Evolutionary conservation across 176 grass and related monocot species (phyloP), one percentile per base, ranked within the genome.

Genomic region (Musa itinerans): DNA sequence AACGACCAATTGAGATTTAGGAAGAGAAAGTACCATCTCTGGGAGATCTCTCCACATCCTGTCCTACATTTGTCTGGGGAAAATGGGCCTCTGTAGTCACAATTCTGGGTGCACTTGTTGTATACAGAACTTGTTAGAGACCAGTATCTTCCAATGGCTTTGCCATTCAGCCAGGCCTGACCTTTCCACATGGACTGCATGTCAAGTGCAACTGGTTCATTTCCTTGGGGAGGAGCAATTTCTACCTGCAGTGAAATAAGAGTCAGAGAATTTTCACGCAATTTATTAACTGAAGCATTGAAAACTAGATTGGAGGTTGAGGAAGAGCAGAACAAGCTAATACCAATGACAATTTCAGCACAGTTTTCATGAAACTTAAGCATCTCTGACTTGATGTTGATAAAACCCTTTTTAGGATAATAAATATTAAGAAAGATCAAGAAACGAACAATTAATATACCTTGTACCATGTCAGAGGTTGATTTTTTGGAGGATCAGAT

Each of bases 381-480:
- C 34, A 43, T 43, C 34, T 43, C 34, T 0, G 34, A 6, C 34
- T 5, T 6, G 4, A 43, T 43, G 34, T 43, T 43, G 34, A 34
- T 29, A 34, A 34, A 34, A 34, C 3, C 29, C 29, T 0, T 34
- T 43, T 5, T 43, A 43, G 34, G 34, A 43, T 43, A 43, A 6
- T 43, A 43, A 43, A 43, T 43, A 5, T 43, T 43, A 43, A 5
- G 34, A 43, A 43, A 43, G 34, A 43, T 43, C 4, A 43, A 82
- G 23, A 82, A 58, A n/a, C 52, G 8, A 78, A 78, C 15, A 75
- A 68, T n/a, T 8, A 72, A 65, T 94, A 65, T 94, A 99, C 90
- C 95, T 99, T 99, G 73, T 99, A 99, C 95, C 95, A 99, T 67
- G 75, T 99, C 72, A 99, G 62, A 84, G 95, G 84, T 76, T 94